Conservation (phyloP, 305 asterid species). For the Fraxinus nigra region DNA sequence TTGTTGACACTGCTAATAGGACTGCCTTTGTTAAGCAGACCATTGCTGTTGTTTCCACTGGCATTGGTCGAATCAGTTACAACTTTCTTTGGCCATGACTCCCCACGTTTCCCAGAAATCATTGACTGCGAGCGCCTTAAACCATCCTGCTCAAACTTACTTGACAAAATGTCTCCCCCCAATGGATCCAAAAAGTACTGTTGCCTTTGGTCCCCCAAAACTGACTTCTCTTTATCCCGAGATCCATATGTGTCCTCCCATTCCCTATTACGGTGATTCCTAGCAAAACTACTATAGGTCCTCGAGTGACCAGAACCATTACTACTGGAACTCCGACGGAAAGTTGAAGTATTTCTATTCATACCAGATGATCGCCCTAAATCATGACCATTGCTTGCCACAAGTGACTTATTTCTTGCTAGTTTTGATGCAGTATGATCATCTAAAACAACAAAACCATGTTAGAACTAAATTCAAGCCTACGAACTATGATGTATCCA, state of each 20-base stretch:
- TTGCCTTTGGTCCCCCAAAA: conserved; percentile 41
- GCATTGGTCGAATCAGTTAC: conserved; percentile 35
- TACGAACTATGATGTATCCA: neutral
- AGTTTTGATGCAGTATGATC: conserved; percentile 49
- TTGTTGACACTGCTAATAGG: conserved; percentile 37
- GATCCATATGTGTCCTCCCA: conserved; percentile 43
- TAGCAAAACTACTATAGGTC: conserved; percentile 62
- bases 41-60: conserved; percentile 37
- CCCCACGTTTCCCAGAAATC: conserved; percentile 58
- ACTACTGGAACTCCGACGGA: conserved; percentile 62
- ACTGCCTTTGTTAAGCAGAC: conserved; percentile 36
- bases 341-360: conserved; percentile 58
- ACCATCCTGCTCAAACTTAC: conserved; percentile 60
- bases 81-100: conserved; percentile 50
- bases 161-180: conserved; percentile 26
- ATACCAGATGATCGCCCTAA: conserved; percentile 57
- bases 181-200: conserved; percentile 43
- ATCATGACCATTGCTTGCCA: conserved; percentile 51
- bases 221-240: conserved; percentile 46
- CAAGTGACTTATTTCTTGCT: conserved; percentile 56
- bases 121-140: conserved; percentile 69
- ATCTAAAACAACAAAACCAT: conserved; percentile 39
- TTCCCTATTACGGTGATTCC: conserved; percentile 56
- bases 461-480: conserved; percentile 6
- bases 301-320: conserved; percentile 52